Percentiles rank a stretch among this genome's conserved stretches.
Conservation (phyloP, 2,329 filamentous ascomycete genomes). For the Nothopassalora personata region DNA sequence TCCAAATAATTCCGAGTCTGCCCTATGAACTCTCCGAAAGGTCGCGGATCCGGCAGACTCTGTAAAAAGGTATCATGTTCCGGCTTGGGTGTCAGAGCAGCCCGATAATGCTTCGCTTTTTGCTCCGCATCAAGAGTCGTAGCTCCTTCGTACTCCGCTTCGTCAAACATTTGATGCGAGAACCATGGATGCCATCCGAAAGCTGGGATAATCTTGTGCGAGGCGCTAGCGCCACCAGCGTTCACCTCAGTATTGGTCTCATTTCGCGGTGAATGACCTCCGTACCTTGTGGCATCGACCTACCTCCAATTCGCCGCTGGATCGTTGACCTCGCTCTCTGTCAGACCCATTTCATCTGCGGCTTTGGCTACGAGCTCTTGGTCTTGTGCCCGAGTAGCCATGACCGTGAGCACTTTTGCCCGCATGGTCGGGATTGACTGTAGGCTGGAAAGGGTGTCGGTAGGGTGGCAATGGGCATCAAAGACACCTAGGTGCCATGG, state of each 20-base stretch:
- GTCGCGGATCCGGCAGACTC: constrained; percentile 54
- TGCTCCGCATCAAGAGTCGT: constrained; percentile 37
- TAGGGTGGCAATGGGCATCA: constrained; percentile 81
- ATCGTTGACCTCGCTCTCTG: constrained; percentile 14
- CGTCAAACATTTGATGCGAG: constrained; percentile 68
- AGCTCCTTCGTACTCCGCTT: constrained; percentile 37
- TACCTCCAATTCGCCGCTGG: constrained; percentile 31
- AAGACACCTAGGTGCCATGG: constrained; percentile 68
- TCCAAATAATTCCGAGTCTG: constrained; percentile 54
- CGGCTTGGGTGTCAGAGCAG: constrained; percentile 57
- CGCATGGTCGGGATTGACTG: constrained; percentile 59
- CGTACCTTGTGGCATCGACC: constrained; percentile 18
- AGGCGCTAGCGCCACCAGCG: constrained; percentile 9
- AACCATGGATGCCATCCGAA: constrained; percentile 91
- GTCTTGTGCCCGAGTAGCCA: constrained; percentile 72
- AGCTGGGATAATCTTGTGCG: constrained; percentile 57
- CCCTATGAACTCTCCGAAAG: constrained; percentile 54
- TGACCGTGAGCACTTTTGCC: constrained; percentile 61
- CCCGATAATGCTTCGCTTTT: constrained; percentile 57
- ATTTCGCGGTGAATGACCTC: background rate
- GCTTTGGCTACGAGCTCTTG: constrained; percentile 64
- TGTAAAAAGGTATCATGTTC: constrained; percentile 47
- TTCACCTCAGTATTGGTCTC: background rate
- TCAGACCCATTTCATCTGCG: constrained; percentile 52
- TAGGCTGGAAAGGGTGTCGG: constrained; percentile 65